phyloP scores from a whole-genome alignment of 169 alveolate species.

The Plasmodium falciparum region DNA sequence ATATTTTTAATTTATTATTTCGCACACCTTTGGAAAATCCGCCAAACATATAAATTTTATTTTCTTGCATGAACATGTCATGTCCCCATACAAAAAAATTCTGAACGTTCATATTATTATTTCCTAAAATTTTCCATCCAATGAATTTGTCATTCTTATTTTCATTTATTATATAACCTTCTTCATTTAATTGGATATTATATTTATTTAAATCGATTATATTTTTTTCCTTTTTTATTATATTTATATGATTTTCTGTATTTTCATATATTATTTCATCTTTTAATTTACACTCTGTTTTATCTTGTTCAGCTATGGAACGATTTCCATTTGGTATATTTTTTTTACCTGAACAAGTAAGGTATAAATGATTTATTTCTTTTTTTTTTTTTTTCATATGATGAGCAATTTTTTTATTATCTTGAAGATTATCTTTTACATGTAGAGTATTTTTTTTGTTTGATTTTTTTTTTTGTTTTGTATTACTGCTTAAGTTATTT shows the following conservation, averaged over 20 bases:
- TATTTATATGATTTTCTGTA: background rate
- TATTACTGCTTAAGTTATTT: no score
- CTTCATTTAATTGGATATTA: conserved; percentile 12
- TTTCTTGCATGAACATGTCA: conserved; percentile 62
- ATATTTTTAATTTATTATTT: conserved; percentile 42
- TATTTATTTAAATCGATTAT: conserved; percentile 26
- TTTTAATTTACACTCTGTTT: background rate
- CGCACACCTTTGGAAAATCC: conserved; percentile 62
- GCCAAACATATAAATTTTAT: conserved; percentile 58
- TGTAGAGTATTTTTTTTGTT: background rate
- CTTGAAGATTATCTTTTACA: background rate
- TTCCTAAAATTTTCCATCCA: conserved; percentile 32
- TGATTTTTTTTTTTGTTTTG: no score
- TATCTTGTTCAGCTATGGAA: background rate
- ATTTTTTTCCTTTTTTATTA: background rate
- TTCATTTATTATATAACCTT: conserved; percentile 9
- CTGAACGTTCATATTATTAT: conserved; percentile 13
- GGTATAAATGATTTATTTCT: background rate
- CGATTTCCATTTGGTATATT: background rate
- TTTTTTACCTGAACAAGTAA: conserved; percentile 8
- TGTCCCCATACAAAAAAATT: conserved; percentile 74
- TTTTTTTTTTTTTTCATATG: background rate
- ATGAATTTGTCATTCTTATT: background rate
- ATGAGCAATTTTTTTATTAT: background rate
- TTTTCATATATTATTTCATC: background rate